Evolutionary conservation across 2,329 filamentous ascomycete species (phyloP).

Genomic region (Colletotrichum sp.): DNA sequence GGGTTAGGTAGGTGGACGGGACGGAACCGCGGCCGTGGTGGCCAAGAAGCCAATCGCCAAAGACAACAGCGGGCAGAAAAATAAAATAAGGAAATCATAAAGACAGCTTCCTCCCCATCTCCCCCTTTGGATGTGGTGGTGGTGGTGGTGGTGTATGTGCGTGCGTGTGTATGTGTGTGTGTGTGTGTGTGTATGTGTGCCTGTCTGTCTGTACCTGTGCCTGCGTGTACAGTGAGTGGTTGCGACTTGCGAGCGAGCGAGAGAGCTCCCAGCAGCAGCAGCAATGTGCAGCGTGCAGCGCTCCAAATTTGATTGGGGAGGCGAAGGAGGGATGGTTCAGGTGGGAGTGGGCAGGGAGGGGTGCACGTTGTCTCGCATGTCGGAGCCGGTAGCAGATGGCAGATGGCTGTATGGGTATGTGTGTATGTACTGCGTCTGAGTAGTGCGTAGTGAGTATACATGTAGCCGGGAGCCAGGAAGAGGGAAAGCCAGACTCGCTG

Average conservation of each 20-base stretch:
- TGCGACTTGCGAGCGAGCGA: not conserved
- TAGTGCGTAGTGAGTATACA: not conserved
- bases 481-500: not conserved
- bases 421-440: not conserved
- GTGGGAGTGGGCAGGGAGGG: slow-evolving; percentile 17
- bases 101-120: not conserved
- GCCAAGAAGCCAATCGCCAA: not conserved
- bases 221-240: not conserved
- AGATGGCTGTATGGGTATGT: slow-evolving; percentile 2
- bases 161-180: not conserved
- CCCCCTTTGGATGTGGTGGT: not conserved
- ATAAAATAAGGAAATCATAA: not conserved
- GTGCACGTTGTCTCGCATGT: slow-evolving; percentile 20
- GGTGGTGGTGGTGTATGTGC: not conserved
- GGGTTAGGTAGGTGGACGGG: not conserved
- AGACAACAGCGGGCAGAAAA: not conserved
- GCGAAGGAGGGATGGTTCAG: slow-evolving; percentile 22
- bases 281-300: not conserved
- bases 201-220: not conserved
- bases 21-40: slow-evolving; percentile 1
- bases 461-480: slow-evolving; percentile 19
- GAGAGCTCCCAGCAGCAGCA: not conserved
- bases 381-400: slow-evolving; percentile 20
- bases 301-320: slow-evolving; percentile 19
- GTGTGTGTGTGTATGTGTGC: not conserved